Percentiles rank a stretch among this genome's conserved stretches.
Evolutionary conservation across 2,329 filamentous ascomycete species (phyloP).

Genomic region (Paecilomyces sp.): DNA sequence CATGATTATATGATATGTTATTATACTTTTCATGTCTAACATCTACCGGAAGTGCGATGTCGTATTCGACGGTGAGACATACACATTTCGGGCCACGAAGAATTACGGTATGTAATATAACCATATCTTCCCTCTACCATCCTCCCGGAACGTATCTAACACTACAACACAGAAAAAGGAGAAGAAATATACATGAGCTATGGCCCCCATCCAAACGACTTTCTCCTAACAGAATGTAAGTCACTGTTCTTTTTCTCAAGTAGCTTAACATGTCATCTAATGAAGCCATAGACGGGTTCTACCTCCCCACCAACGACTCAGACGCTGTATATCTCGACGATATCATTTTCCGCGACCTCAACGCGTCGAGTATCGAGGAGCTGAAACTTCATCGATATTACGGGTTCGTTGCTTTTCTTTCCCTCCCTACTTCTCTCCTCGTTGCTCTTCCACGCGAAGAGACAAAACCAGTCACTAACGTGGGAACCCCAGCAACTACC

Average conservation of each 20-base stretch:
- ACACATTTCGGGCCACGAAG: slow-evolving; percentile 28
- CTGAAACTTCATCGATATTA: slow-evolving; percentile 30
- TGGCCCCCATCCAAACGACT: slow-evolving; percentile 36
- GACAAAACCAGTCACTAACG: background rate
- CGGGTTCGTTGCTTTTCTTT: slow-evolving; percentile 20
- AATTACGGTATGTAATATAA: slow-evolving; percentile 18
- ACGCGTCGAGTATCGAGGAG: slow-evolving; percentile 21
- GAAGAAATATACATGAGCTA: slow-evolving; percentile 40
- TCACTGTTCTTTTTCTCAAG: background rate
- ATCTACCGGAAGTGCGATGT: slow-evolving; percentile 27
- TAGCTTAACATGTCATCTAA: too few species aligned
- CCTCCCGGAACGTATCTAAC: background rate
- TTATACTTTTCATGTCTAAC: background rate
- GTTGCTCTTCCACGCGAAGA: background rate
- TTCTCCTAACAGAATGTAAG: slow-evolving; percentile 37
- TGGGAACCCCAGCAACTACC: slow-evolving; percentile 29
- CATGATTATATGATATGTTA: background rate
- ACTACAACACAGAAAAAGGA: slow-evolving; percentile 21
- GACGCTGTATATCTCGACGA: slow-evolving; percentile 36
- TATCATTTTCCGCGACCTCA: slow-evolving; percentile 29
- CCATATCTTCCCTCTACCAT: background rate
- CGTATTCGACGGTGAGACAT: slow-evolving; percentile 26
- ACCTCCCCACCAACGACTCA: slow-evolving; percentile 31
- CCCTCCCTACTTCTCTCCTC: background rate
- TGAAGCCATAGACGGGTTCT: slow-evolving; percentile 31